phyloP scores from a whole-genome alignment of 179 eudicot genomes.

The Carnegiea gigantea region DNA sequence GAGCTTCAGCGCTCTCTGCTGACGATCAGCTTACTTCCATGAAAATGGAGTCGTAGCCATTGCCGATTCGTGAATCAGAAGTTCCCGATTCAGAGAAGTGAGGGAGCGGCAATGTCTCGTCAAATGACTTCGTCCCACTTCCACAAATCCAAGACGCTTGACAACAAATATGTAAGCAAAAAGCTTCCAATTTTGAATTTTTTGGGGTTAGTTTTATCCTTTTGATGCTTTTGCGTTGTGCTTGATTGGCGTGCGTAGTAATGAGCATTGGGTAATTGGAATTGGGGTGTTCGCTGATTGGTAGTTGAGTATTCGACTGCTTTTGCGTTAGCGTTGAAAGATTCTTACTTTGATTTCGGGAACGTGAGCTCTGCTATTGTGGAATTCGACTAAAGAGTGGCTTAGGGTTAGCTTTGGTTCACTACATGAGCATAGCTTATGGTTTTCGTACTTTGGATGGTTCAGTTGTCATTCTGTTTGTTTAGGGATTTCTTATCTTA shows the following conservation, averaged over 20 bases:
- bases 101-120: slow-evolving; percentile 49
- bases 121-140: slow-evolving; percentile 52
- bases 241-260: neutral
- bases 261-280: neutral
- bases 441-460: neutral
- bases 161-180: slow-evolving; percentile 62
- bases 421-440: neutral
- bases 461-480: neutral
- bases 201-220: neutral
- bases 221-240: neutral
- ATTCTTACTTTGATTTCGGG: neutral
- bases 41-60: neutral
- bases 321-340: neutral
- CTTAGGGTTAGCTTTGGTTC: neutral
- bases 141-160: slow-evolving; percentile 78
- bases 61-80: neutral
- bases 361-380: neutral
- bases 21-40: neutral
- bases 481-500: neutral
- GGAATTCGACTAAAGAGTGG: neutral
- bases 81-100: neutral
- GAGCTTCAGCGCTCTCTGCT: neutral
- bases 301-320: neutral
- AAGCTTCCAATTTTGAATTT: neutral
- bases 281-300: neutral